A percentile compares a stretch with the other conserved stretches of the same genome.
Conservation (phyloP, 2,329 filamentous ascomycete species). For the Cercospora berteroae region DNA sequence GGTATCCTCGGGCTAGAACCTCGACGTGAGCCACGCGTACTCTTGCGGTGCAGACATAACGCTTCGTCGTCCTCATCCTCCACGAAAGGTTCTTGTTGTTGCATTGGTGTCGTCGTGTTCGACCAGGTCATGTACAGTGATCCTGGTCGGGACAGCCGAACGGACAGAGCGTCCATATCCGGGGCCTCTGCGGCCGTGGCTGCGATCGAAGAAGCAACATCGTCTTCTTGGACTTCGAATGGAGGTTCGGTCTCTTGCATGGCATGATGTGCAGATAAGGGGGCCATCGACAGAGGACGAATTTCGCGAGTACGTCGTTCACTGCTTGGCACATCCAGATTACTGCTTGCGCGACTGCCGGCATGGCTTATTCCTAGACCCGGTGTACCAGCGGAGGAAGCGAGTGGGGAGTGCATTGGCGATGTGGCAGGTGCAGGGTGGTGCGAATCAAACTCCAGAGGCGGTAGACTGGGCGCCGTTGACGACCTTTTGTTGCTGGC, state of each 20-base stretch:
- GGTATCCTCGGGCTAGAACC: slow-evolving; percentile 6
- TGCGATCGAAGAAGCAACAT: slow-evolving; percentile 26
- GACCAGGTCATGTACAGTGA: slow-evolving; percentile 18
- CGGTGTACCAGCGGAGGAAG: slow-evolving; percentile 11
- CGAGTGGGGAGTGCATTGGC: not conserved
- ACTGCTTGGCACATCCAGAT: not conserved
- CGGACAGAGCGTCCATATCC: slow-evolving; percentile 25
- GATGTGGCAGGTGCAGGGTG: not conserved
- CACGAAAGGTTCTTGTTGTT: slow-evolving; percentile 14
- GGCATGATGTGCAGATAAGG: slow-evolving; percentile 17
- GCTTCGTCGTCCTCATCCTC: slow-evolving; percentile 26
- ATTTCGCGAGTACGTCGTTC: slow-evolving; percentile 12
- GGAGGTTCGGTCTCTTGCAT: slow-evolving; percentile 19
- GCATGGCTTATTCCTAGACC: slow-evolving; percentile 14
- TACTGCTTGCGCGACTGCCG: not conserved
- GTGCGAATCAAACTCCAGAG: slow-evolving; percentile 6
- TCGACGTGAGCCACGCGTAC: slow-evolving; percentile 2
- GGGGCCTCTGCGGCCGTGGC: slow-evolving; percentile 26
- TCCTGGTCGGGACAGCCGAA: slow-evolving; percentile 17
- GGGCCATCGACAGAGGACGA: slow-evolving; percentile 19
- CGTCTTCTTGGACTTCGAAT: slow-evolving; percentile 41
- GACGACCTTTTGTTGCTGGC: slow-evolving; percentile 12
- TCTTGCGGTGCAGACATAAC: slow-evolving; percentile 17
- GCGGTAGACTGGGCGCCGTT: slow-evolving; percentile 16
- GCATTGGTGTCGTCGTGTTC: not conserved